These are phyloP conservation scores for Serendipita sp. DNA, from an alignment of 768 basidiomycete genomes.

Conservation along the genomic window DNA sequence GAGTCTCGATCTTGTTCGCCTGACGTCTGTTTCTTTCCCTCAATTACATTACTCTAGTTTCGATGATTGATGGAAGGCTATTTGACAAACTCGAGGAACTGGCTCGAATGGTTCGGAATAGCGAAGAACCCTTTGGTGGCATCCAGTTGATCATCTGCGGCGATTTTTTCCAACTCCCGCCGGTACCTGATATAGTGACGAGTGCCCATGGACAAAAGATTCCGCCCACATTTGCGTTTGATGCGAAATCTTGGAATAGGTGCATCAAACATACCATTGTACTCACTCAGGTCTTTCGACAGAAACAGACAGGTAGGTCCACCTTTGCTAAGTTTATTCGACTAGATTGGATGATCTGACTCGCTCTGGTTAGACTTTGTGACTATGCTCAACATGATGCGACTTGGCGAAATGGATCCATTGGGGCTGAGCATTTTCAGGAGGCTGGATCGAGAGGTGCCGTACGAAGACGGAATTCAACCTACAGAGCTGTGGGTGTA, in stretches of 20 bases:
- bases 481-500: slow-evolving; percentile 60
- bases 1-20: no score
- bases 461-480: slow-evolving; percentile 54
- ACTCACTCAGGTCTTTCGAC: slow-evolving; percentile 19
- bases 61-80: slow-evolving; percentile 20
- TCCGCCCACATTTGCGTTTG: slow-evolving; percentile 17
- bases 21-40: no score
- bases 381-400: slow-evolving; percentile 18
- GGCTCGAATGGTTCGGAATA: slow-evolving; percentile 16
- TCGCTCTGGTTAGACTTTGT: slow-evolving; percentile 14
- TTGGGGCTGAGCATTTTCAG: slow-evolving; percentile 30
- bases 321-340: background rate
- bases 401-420: slow-evolving; percentile 15
- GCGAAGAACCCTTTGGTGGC: slow-evolving; percentile 21
- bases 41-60: slow-evolving; percentile 12
- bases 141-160: slow-evolving; percentile 22
- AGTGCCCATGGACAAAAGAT: slow-evolving; percentile 7
- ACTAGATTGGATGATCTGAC: background rate
- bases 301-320: slow-evolving; percentile 24
- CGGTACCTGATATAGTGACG: slow-evolving; percentile 15
- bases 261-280: slow-evolving; percentile 15
- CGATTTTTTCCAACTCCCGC: slow-evolving; percentile 26
- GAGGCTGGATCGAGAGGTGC: slow-evolving; percentile 36
- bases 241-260: slow-evolving; percentile 18
- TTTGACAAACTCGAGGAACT: slow-evolving; percentile 22